phyloP scores from a whole-genome alignment of 2,329 filamentous ascomycete genomes.

The Cytospora mali region DNA sequence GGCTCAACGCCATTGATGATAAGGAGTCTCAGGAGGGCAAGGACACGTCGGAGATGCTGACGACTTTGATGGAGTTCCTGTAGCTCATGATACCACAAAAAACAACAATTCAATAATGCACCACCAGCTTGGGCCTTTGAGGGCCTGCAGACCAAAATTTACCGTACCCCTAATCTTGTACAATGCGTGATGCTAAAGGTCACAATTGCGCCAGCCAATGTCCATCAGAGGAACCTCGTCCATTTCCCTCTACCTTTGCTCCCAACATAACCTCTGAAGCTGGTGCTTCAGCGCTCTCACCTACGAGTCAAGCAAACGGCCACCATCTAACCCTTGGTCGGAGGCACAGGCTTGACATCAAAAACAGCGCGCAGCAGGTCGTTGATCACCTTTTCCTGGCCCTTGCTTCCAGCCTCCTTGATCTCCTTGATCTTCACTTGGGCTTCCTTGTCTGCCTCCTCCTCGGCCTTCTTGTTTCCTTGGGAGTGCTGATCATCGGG shows the following conservation, averaged over 20 bases:
- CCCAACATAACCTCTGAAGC: not conserved
- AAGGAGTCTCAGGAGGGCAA: slow-evolving; percentile 58
- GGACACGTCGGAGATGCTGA: slow-evolving; percentile 59
- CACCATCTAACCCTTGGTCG: slow-evolving; percentile 35
- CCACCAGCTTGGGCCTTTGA: not conserved
- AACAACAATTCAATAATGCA: slow-evolving; percentile 19
- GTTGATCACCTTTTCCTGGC: slow-evolving; percentile 76
- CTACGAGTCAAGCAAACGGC: not conserved
- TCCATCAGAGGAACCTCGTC: not conserved
- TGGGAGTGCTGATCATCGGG: slow-evolving; percentile 72
- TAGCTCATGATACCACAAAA: slow-evolving; percentile 32
- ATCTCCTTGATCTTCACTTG: slow-evolving; percentile 83
- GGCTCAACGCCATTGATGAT: slow-evolving; percentile 50
- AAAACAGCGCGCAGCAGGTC: slow-evolving; percentile 85
- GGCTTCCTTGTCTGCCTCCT: slow-evolving; percentile 77
- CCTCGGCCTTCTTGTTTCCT: slow-evolving; percentile 80
- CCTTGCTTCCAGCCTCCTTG: slow-evolving; percentile 75
- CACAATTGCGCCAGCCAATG: not conserved
- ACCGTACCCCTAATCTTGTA: slow-evolving; percentile 12
- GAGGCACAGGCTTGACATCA: slow-evolving; percentile 72
- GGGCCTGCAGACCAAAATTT: not conserved
- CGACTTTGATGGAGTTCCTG: slow-evolving; percentile 55
- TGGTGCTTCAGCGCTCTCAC: not conserved
- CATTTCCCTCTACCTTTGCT: not conserved
- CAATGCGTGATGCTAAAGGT: slow-evolving; percentile 15